Evolutionary conservation across 176 grass and related monocot genomes (phyloP).

Genomic region (Lolium perenne): DNA sequence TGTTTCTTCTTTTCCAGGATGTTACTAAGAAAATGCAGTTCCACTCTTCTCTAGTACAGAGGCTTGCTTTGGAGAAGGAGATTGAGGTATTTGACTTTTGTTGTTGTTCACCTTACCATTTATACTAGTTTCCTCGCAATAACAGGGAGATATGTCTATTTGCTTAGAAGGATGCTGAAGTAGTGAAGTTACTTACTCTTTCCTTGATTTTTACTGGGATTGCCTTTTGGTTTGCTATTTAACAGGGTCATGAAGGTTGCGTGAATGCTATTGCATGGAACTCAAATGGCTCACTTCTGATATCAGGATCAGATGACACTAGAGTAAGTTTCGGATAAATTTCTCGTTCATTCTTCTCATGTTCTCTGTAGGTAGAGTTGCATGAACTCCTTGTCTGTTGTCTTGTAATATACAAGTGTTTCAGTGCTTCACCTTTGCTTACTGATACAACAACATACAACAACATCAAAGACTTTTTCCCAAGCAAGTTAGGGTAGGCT

Average conservation of each 20-base stretch:
- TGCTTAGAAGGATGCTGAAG: conserved; percentile 4
- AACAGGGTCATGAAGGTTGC: conserved; percentile 82
- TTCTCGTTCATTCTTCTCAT: conserved; percentile 25
- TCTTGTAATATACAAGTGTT: neutral
- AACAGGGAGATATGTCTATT: conserved; percentile 24
- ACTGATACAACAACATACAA: neutral
- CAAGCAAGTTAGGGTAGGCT: no score
- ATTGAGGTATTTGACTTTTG: conserved; percentile 65
- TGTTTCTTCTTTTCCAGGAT: conserved; percentile 52
- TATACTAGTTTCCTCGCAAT: neutral
- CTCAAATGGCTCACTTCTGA: conserved; percentile 84
- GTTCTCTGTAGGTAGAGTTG: neutral
- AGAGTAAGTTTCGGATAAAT: conserved; percentile 61
- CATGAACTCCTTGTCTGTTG: conserved; percentile 4
- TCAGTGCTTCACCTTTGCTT: conserved; percentile 5
- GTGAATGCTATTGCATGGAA: conserved; percentile 98
- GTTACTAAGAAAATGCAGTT: conserved; percentile 65
- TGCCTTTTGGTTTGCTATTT: neutral
- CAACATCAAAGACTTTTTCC: no score
- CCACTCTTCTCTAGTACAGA: conserved; percentile 88
- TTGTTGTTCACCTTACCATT: conserved; percentile 2
- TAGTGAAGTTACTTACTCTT: conserved; percentile 2
- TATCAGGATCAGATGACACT: conserved; percentile 98
- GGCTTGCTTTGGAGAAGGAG: conserved; percentile 84
- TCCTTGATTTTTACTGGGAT: conserved; percentile 21